Percentiles rank a stretch among this genome's conserved stretches.
These are phyloP conservation scores for Pyrus pyrifolia DNA, from an alignment of 306 rosid genomes.

Conservation along the genomic window DNA sequence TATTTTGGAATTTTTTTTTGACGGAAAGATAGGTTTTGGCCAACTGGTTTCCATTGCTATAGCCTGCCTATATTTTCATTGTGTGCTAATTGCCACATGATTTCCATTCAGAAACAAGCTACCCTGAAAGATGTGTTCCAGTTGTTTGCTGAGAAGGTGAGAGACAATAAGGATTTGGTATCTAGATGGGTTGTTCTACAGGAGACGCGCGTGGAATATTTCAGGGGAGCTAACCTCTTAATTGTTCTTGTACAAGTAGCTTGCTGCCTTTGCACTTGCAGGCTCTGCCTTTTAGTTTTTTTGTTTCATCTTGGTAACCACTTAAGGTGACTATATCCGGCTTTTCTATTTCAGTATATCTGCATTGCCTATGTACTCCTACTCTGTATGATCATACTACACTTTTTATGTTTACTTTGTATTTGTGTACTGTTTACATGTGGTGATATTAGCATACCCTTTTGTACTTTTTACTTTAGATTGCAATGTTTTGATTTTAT, in stretches of 20 bases:
- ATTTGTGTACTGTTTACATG: neutral
- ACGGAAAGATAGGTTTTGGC: neutral
- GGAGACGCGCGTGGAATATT: conserved; percentile 94
- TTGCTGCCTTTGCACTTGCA: conserved; percentile 1
- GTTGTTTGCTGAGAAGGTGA: conserved; percentile 93
- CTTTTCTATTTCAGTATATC: neutral
- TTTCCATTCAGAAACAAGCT: conserved; percentile 63
- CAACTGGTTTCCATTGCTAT: neutral
- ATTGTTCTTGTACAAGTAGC: neutral
- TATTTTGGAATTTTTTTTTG: neutral
- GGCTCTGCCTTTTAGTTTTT: neutral
- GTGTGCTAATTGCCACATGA: conserved; percentile 7
- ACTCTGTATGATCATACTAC: neutral
- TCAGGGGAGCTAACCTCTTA: conserved; percentile 49
- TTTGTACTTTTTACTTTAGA: neutral
- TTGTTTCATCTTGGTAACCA: neutral
- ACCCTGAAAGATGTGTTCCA: conserved; percentile 70
- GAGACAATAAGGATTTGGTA: conserved; percentile 79
- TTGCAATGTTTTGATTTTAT: neutral
- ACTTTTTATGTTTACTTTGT: neutral
- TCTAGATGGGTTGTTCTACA: conserved; percentile 96
- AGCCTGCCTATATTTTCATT: neutral
- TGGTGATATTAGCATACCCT: neutral
- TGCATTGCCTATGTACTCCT: neutral
- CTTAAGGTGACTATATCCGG: neutral